Evolutionary conservation across 2,329 filamentous ascomycete genomes (phyloP), one percentile per base, ranked within the genome.

Genomic region (Pseudogymnoascus sp.): DNA sequence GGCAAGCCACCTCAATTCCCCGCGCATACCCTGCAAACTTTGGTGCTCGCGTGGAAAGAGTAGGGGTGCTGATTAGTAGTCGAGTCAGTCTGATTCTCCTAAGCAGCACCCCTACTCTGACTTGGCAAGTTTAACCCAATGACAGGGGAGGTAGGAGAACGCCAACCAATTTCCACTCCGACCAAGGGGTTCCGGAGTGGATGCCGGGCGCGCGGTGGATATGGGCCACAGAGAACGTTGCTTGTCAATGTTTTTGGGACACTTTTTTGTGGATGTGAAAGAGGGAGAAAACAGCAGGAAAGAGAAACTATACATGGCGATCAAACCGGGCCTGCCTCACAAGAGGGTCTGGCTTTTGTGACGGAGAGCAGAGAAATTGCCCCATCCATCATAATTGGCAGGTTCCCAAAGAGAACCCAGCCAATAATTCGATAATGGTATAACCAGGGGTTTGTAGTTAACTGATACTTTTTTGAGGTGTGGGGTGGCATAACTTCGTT

Each of bases 381-480:
- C n/a, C 23, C 26, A 30, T 52, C 45, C 23, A 52, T 10, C 45
- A 30, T 18, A 52, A 52, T 19, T 52, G 45, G 45, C 5, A 26
- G 26, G 26, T 30, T 30, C 23, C n/a, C 45, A 28, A 52, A 52
- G 26, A 52, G 23, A 28, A 30, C 45, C 45, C 26, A 18, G 45
- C n/a, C n/a, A 18, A 30, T 52, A 52, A 30, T 52, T 15, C n/a
- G 9, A n/a, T 9, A 5, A 52, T 18, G n/a, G n/a, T 52, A 52
- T 52, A 15, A 5, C 45, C 45, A 52, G n/a, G 45, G 26, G 18
- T 30, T 30, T 8, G 41, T n/a, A n/a, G 23, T 28, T 18, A 28
- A 52, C n/a, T 52, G 23, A 52, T 52, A 9, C 45, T 52, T 52
- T 52, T 52, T 52, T 52, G 45, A 52, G 45, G 18, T 52, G 45